Conservation (phyloP, 75 land plant genomes). For the Pseudotsuga menziesii region DNA sequence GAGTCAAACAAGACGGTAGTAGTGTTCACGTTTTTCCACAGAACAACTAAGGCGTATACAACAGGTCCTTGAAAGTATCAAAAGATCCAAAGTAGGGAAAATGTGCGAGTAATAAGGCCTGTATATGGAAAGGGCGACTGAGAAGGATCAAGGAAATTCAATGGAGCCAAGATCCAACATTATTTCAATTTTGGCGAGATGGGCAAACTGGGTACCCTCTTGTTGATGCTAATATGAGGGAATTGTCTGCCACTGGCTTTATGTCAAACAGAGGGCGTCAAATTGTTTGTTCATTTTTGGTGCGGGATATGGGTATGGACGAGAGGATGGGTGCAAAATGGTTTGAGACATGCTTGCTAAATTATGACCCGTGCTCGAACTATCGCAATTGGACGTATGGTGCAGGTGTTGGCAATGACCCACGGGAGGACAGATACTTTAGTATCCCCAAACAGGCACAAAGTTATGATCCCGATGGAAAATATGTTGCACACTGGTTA, state of each 20-base stretch:
- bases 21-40: constrained; percentile 73
- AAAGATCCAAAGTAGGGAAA: constrained; percentile 35
- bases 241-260: constrained; percentile 85
- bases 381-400: constrained; percentile 99
- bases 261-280: constrained; percentile 99
- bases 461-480: constrained; percentile 91
- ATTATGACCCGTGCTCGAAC: constrained; percentile 95
- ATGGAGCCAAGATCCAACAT: constrained; percentile 65
- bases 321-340: constrained; percentile 99
- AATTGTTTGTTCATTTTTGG: constrained; percentile 97
- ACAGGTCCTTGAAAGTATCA: constrained; percentile 85
- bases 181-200: constrained; percentile 84
- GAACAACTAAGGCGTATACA: constrained; percentile 68
- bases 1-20: constrained; percentile 77
- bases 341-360: constrained; percentile 98
- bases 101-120: constrained; percentile 56
- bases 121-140: constrained; percentile 62
- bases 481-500: constrained; percentile 87
- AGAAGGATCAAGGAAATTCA: constrained; percentile 87
- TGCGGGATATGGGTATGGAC: constrained; percentile 96
- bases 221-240: constrained; percentile 93
- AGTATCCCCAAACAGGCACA: constrained; percentile 98
- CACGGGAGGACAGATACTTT: constrained; percentile 96
- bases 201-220: constrained; percentile 98
- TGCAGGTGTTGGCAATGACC: constrained; percentile 99